Percentiles rank a stretch among this genome's conserved stretches.
Conservation (phyloP, 345 rosid genomes). For the Boechera divaricarpa region DNA sequence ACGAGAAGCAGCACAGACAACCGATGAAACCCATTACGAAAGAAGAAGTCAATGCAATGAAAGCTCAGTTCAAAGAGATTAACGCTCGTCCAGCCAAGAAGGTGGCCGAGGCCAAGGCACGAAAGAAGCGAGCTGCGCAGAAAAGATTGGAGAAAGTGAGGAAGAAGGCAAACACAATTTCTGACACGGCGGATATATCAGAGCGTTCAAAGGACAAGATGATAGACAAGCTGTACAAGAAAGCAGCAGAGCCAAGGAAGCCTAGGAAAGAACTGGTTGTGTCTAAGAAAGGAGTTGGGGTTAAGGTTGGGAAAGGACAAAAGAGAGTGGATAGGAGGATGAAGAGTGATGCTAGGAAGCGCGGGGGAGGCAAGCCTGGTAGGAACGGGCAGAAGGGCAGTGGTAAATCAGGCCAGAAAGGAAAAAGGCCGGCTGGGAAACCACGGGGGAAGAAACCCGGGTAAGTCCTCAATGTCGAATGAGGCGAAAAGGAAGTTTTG, state of each 20-base stretch:
- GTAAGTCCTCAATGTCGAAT: slow-evolving; percentile 23
- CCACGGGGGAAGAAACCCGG: slow-evolving; percentile 46
- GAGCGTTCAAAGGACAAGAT: slow-evolving; percentile 82
- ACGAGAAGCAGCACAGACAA: slow-evolving; percentile 79
- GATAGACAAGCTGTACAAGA: slow-evolving; percentile 88
- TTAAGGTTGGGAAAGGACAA: slow-evolving; percentile 81
- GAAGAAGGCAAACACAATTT: slow-evolving; percentile 85
- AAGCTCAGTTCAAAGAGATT: slow-evolving; percentile 88
- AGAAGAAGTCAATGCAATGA: slow-evolving; percentile 86
- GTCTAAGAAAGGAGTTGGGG: slow-evolving; percentile 90
- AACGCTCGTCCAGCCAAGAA: slow-evolving; percentile 96
- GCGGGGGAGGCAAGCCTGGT: slow-evolving; percentile 60
- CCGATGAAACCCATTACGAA: slow-evolving; percentile 81
- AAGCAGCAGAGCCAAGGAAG: slow-evolving; percentile 66
- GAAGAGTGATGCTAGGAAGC: slow-evolving; percentile 75
- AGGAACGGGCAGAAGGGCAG: slow-evolving; percentile 61
- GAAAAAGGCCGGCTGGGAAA: slow-evolving; percentile 48
- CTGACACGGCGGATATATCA: slow-evolving; percentile 75
- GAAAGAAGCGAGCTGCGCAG: slow-evolving; percentile 77
- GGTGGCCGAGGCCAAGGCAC: slow-evolving; percentile 90
- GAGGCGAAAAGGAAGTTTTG: slow-evolving; percentile 16
- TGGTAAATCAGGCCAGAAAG: slow-evolving; percentile 51
- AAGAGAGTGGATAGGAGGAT: slow-evolving; percentile 84
- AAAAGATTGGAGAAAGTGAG: slow-evolving; percentile 85
- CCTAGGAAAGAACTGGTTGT: slow-evolving; percentile 83